Evolutionary conservation across 495 filamentous ascomycete genomes (phyloP).

Genomic region (Tuber melanosporum): DNA sequence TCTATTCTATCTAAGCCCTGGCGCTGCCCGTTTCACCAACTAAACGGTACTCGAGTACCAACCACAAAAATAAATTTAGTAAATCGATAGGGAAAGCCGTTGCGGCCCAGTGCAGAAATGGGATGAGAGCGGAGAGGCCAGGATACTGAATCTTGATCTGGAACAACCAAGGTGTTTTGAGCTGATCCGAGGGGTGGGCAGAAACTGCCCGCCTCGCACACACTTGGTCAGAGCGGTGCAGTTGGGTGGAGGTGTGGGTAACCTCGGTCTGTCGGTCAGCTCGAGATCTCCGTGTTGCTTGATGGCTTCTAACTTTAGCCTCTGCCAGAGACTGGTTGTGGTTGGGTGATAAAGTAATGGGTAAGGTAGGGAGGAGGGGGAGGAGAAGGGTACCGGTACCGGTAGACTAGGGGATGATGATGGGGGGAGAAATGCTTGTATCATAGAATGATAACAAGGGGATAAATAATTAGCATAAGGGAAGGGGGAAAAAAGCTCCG

Average conservation of each 20-base stretch:
- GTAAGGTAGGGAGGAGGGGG: background rate
- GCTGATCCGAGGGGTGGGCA: conserved; percentile 26
- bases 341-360: background rate
- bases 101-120: conserved; percentile 16
- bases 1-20: too few relatives aligned
- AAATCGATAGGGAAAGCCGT: conserved; percentile 30
- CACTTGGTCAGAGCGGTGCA: conserved; percentile 33
- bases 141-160: conserved; percentile 27
- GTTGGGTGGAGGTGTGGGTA: background rate
- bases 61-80: conserved; percentile 3
- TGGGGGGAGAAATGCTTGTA: too few relatives aligned
- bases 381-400: too few relatives aligned
- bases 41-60: too few relatives aligned
- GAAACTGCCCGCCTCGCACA: conserved; percentile 22
- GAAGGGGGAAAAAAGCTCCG: too few relatives aligned
- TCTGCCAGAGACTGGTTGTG: background rate
- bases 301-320: background rate
- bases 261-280: background rate
- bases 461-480: background rate
- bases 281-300: background rate
- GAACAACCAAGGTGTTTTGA: conserved; percentile 22
- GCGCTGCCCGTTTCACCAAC: too few relatives aligned
- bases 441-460: background rate
- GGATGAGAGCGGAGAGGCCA: conserved; percentile 9
- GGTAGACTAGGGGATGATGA: too few relatives aligned